Conservation (phyloP, 2,329 filamentous ascomycete species). For the Onygenales sp. region DNA sequence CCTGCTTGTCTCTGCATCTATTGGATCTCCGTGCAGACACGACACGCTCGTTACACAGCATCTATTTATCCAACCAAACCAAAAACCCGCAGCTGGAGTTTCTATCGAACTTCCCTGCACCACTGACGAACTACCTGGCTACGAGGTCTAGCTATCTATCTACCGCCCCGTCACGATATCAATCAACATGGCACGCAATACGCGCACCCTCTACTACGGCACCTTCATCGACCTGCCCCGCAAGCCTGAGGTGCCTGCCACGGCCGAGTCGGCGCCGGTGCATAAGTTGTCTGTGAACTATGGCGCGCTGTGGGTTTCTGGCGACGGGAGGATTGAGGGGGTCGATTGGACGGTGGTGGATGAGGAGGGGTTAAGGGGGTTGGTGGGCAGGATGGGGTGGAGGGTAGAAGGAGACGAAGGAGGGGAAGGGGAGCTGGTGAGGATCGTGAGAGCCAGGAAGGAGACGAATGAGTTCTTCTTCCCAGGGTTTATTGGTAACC, state of each 20-base stretch:
- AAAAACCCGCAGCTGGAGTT: too few species aligned
- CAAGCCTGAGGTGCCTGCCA: conserved; percentile 40
- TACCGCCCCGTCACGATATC: background rate
- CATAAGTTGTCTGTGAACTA: conserved; percentile 44
- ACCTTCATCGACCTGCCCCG: conserved; percentile 51
- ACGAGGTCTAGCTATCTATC: too few species aligned
- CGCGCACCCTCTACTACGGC: conserved; percentile 45
- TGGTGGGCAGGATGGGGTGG: conserved; percentile 27
- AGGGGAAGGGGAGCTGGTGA: conserved; percentile 13
- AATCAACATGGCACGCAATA: background rate
- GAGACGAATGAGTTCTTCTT: conserved; percentile 36
- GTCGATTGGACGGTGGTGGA: conserved; percentile 23
- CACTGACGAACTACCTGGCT: too few species aligned
- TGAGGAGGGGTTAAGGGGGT: conserved; percentile 15
- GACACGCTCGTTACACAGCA: too few species aligned
- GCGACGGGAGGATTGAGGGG: conserved; percentile 25
- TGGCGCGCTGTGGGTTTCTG: conserved; percentile 32
- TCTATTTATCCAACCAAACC: too few species aligned
- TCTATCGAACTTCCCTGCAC: too few species aligned
- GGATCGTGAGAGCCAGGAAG: conserved; percentile 28
- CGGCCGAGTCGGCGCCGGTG: conserved; percentile 38
- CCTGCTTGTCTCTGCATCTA: too few species aligned
- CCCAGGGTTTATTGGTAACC: conserved; percentile 37
- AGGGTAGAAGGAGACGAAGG: conserved; percentile 6
- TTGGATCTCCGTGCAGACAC: too few species aligned